Evolutionary conservation across 2,329 filamentous ascomycete species (phyloP), one percentile per base, ranked within the genome.

Genomic region (Falciphora oryzae): DNA sequence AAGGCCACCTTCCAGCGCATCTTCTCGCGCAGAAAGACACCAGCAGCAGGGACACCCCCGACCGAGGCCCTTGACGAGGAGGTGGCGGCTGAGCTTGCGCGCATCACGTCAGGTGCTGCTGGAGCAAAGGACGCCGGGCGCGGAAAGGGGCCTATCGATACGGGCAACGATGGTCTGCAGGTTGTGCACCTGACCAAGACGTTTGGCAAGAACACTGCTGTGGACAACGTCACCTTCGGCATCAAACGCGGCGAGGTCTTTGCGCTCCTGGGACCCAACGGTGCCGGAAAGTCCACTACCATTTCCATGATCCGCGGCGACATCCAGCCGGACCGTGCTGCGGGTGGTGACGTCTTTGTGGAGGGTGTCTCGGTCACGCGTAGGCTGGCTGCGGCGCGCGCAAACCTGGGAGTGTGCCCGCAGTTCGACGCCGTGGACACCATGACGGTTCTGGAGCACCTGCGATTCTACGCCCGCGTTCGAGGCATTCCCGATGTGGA

Each of bases 261-360:
- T 76, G 93, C 93, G 0, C 82, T 97, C 0, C 83, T 98, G 1
- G 93, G 93, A 0, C 93, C 93, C 22, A 97, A 97, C 72, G 93
- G 93, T 29, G 94, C 93, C 1, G 93, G 93, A 65, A 97, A 97
- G 71, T 92, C 89, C 0, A 96, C 93, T 0, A 96, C 90, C 0
- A 96, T 97, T 70, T 92, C 89, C 1, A 80, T 97, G 58, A 92
- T 98, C 68, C 86, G 93, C 67, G 94, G 94, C n/a, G 93, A 97
- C 71, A 83, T 94, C 32, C 86, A 87, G 63, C 92, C 93, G 7
- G 25, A 27, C 57, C 57, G 57, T 22, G 14, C 14, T 6, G 84
- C 86, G 64, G 84, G 85, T n/a, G 91, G 92, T 38, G 90, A 96
- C 65, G 86, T 97, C 5, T 83, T 92, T 57, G 89, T 97, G 53